These are phyloP conservation scores for Phascolomyces articulosus DNA, from an alignment of 371 early-diverging fungal species.

Conservation along the genomic window DNA sequence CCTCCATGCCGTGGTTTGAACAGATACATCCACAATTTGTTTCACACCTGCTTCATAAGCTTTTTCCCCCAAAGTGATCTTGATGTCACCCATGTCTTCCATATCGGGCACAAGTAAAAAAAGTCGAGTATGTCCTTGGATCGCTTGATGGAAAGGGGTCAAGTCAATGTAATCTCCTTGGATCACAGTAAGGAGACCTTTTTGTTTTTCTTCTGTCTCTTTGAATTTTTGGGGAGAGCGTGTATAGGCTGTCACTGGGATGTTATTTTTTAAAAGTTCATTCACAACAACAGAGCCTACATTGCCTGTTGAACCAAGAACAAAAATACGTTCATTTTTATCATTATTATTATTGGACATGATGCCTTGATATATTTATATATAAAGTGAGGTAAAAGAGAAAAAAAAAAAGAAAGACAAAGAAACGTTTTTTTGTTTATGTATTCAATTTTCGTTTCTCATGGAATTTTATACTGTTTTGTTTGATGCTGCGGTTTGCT, in stretches of 20 bases:
- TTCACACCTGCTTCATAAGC: conserved; percentile 23
- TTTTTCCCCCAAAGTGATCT: background rate
- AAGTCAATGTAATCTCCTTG: conserved; percentile 21
- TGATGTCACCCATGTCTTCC: background rate
- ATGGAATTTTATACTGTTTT: too few species aligned
- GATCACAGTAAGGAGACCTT: conserved; percentile 5
- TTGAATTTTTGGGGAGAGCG: conserved; percentile 25
- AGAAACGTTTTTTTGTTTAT: too few species aligned
- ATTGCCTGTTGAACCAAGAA: conserved; percentile 38
- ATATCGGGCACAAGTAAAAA: conserved; percentile 17
- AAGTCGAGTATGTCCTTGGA: conserved; percentile 19
- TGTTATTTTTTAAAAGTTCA: conserved; percentile 11
- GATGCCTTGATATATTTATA: too few species aligned
- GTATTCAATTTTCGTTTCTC: too few species aligned
- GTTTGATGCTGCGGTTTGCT: too few species aligned
- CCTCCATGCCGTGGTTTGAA: too few species aligned
- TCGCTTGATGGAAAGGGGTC: conserved; percentile 11
- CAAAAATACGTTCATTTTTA: conserved; percentile 20
- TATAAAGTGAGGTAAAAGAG: too few species aligned
- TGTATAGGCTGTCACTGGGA: conserved; percentile 15
- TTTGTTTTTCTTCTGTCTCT: background rate
- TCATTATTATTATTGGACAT: too few species aligned
- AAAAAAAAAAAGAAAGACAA: too few species aligned
- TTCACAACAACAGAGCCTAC: conserved; percentile 20
- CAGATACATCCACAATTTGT: conserved; percentile 17